phyloP scores from a whole-genome alignment of 768 basidiomycete genomes.

The Termitomyces sp. region DNA sequence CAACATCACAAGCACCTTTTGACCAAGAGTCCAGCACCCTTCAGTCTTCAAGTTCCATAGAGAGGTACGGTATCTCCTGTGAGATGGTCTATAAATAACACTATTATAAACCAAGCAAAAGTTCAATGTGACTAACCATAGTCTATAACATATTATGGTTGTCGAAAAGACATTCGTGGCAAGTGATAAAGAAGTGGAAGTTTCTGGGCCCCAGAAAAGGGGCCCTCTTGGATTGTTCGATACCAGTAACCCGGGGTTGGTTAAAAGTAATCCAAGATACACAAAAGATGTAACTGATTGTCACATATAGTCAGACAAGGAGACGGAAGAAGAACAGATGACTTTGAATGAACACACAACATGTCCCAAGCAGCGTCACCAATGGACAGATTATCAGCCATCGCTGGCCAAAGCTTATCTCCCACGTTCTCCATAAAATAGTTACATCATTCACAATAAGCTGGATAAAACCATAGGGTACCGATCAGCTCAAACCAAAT shows the following conservation, averaged over 20 bases:
- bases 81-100: neutral
- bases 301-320: neutral
- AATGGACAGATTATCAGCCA: neutral
- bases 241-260: neutral
- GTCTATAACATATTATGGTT: neutral
- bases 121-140: neutral
- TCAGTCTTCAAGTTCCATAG: neutral
- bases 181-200: neutral
- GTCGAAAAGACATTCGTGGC: neutral
- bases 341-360: neutral
- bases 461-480: neutral
- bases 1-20: neutral
- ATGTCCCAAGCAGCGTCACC: neutral
- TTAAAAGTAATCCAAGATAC: neutral
- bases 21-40: neutral
- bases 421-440: neutral
- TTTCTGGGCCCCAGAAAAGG: neutral
- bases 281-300: neutral
- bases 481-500: neutral
- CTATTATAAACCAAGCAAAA: neutral
- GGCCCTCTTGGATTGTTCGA: neutral
- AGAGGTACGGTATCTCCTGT: neutral
- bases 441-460: neutral
- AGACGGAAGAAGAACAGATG: neutral
- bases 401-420: neutral